Base-by-base conservation (phyloP, 768 basidiomycete species). In the Collybiopsis luxurians region DNA sequence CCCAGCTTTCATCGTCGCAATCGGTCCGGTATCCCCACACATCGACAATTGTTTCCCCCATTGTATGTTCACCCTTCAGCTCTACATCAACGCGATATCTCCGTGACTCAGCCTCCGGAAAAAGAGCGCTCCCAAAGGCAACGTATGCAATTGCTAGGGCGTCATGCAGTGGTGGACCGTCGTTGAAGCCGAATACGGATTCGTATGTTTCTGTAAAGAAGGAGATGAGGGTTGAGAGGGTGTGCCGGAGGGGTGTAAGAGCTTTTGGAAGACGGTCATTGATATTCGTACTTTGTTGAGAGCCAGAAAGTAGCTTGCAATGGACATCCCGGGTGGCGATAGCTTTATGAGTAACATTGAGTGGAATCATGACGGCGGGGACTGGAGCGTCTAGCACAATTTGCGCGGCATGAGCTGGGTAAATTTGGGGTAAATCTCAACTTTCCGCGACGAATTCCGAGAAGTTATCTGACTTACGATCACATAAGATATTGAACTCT, bases 131-230 rank as follows among this genome's bases (percentile, higher is more conserved):
- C 13, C 31, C 31, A 34, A 34, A 13, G 5, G 84, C 80, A 36
- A 93, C 75, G 59, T 90, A 95, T 11, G 85, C 88, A 44, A 95
- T 75, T 0, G 92, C 90, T 36, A 95, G 76, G 0, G 91, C 84
- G 63, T 95, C 93, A 60, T 96, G 94, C 2, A 95, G 75, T 2
- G 94, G 94, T 5, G 94, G 94, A 0, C 92, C 93, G 31, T 89
- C 78, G n/a, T 77, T 67, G 67, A 95, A 95, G n/a, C 83, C 84
- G 60, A 92, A 95, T 0, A 85, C 86, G 2, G 80, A 73, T 63
- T 83, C 81, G 71, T 95, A 93, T 2, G 84, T 60, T 3, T 82
- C 79, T 4, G 88, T 85, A 64, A 95, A 95, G 71, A 82, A 92
- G 49, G 69, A 76, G 59, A 95, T 77, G 15, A 93, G 72, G 0